These are phyloP conservation scores for Camellia granthamiana DNA, from an alignment of 148 eudicot genomes.

Conservation along the genomic window DNA sequence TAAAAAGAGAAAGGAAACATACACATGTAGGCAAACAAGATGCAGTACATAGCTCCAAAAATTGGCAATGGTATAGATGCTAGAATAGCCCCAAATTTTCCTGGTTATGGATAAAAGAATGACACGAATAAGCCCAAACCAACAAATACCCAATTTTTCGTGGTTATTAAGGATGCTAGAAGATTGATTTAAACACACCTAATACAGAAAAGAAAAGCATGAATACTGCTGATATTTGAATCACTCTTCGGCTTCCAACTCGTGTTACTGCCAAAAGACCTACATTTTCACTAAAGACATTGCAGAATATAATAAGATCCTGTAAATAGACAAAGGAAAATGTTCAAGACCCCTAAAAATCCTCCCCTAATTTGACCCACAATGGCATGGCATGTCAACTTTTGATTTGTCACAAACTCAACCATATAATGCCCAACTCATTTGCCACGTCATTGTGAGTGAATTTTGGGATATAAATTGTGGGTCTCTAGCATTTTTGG, in stretches of 20 bases:
- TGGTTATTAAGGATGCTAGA: neutral
- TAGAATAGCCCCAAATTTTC: conserved; percentile 84
- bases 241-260: conserved; percentile 79
- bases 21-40: conserved; percentile 84
- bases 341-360: no score
- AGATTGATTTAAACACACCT: conserved; percentile 35
- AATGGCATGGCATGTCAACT: no score
- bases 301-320: conserved; percentile 11
- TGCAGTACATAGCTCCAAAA: conserved; percentile 77
- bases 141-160: neutral
- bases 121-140: no score
- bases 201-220: conserved; percentile 86
- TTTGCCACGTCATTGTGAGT: no score
- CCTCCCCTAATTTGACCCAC: no score
- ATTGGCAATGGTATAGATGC: conserved; percentile 91
- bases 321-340: no score
- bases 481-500: no score
- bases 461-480: no score
- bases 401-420: no score
- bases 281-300: conserved; percentile 60
- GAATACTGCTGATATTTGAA: conserved; percentile 76
- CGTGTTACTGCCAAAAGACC: conserved; percentile 79
- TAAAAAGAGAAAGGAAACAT: conserved; percentile 25
- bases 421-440: no score
- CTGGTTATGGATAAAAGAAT: conserved; percentile 29